A percentile compares a stretch with the other conserved stretches of the same genome.
Conservation (phyloP, 2,329 filamentous ascomycete species). For the Cordyceps militaris region DNA sequence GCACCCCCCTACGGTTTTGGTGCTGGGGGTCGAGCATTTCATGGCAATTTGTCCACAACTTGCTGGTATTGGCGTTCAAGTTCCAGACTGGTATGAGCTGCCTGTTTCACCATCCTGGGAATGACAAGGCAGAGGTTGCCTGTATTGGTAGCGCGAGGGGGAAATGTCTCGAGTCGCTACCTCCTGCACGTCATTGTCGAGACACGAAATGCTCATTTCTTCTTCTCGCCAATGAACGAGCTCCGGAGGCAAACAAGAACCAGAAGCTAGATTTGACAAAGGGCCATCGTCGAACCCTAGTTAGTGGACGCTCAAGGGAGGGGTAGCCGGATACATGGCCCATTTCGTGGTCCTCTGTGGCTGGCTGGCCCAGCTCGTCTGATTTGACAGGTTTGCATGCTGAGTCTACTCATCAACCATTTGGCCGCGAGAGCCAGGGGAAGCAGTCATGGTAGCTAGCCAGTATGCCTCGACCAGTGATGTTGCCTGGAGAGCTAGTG, state of each 20-base stretch:
- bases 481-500: not conserved
- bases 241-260: not conserved
- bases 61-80: not conserved
- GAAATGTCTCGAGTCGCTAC: not conserved
- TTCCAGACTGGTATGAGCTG: too few species aligned
- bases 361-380: slow-evolving; percentile 2
- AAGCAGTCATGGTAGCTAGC: not conserved
- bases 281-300: not conserved
- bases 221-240: not conserved
- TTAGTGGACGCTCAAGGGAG: not conserved
- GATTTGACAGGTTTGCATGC: not conserved
- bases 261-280: not conserved
- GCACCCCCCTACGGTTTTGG: not conserved
- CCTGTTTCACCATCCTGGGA: not conserved
- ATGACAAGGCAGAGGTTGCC: not conserved
- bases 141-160: not conserved
- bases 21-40: slow-evolving; percentile 9
- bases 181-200: not conserved
- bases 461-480: not conserved
- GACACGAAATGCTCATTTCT: not conserved
- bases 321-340: not conserved
- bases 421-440: not conserved
- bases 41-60: not conserved
- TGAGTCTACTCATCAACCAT: not conserved
- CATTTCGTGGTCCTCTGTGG: not conserved